A percentile compares a stretch with the other conserved stretches of the same genome.
phyloP scores from a whole-genome alignment of 495 filamentous ascomycete genomes.

The Talaromyces ruber region DNA sequence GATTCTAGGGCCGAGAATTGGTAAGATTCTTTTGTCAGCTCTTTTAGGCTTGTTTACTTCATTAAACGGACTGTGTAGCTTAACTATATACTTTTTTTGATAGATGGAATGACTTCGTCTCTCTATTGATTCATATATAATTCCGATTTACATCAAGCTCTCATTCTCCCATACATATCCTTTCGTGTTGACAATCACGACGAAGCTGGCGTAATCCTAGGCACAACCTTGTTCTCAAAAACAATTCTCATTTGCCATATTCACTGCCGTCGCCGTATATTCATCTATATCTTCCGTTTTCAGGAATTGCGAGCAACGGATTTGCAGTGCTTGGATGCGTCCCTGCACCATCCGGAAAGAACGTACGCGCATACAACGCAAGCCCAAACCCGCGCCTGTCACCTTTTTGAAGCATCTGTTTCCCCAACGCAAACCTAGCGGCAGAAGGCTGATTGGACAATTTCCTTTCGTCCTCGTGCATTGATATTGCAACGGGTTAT shows the following conservation, averaged over 20 bases:
- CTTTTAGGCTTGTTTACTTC: too few species aligned
- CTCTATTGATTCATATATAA: too few species aligned
- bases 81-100: too few species aligned
- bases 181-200: not conserved
- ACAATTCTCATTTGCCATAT: not conserved
- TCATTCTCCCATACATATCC: too few species aligned
- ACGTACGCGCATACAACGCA: constrained; percentile 43
- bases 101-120: too few species aligned
- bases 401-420: constrained; percentile 30
- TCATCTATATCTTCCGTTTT: constrained; percentile 50
- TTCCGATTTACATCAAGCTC: too few species aligned
- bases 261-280: constrained; percentile 25
- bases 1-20: not conserved
- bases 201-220: not conserved
- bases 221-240: not conserved
- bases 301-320: constrained; percentile 34
- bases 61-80: too few species aligned
- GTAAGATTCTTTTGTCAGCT: not conserved
- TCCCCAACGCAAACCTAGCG: constrained; percentile 34
- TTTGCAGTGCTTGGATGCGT: constrained; percentile 23
- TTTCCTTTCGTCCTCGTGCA: constrained; percentile 43
- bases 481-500: too few species aligned
- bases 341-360: constrained; percentile 30
- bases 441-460: constrained; percentile 30
- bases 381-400: constrained; percentile 36